Evolutionary conservation across 495 filamentous ascomycete species (phyloP).

Genomic region (Penicillium herquei): DNA sequence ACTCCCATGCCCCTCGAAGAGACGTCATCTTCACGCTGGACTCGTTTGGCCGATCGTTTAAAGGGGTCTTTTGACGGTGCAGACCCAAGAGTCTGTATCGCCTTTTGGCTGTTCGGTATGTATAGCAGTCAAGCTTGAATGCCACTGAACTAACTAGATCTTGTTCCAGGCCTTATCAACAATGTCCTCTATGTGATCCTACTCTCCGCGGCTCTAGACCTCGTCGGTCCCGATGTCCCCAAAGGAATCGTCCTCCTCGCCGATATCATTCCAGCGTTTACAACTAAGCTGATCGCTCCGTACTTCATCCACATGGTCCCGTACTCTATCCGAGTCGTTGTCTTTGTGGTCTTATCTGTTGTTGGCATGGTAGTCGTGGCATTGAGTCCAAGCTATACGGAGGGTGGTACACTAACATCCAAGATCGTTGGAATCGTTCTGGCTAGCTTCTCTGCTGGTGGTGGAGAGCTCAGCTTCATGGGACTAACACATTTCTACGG

Average conservation of each 20-base stretch:
- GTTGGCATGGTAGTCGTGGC: slow-evolving; percentile 88
- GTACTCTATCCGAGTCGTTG: slow-evolving; percentile 70
- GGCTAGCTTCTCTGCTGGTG: slow-evolving; percentile 78
- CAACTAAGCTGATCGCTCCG: slow-evolving; percentile 82
- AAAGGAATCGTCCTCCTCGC: slow-evolving; percentile 92
- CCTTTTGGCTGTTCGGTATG: slow-evolving; percentile 93
- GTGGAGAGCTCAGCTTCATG: slow-evolving; percentile 85
- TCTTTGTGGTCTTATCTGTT: slow-evolving; percentile 69
- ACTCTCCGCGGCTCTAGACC: slow-evolving; percentile 91
- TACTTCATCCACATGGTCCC: slow-evolving; percentile 90
- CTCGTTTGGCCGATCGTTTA: slow-evolving; percentile 64
- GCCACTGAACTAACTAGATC: background rate
- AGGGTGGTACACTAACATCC: slow-evolving; percentile 59
- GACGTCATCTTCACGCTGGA: slow-evolving; percentile 71
- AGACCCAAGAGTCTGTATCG: slow-evolving; percentile 69
- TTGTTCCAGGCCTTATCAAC: slow-evolving; percentile 81
- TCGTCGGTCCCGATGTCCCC: slow-evolving; percentile 80
- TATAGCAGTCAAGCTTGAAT: background rate
- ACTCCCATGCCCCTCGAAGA: slow-evolving; percentile 62
- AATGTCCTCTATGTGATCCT: slow-evolving; percentile 98
- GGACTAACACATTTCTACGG: slow-evolving; percentile 93
- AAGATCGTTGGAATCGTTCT: slow-evolving; percentile 85
- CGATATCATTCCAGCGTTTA: slow-evolving; percentile 85
- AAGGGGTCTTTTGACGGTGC: slow-evolving; percentile 60
- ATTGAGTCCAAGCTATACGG: slow-evolving; percentile 61